phyloP scores from a whole-genome alignment of 441 rosid species.

The Erodium moschatum region DNA sequence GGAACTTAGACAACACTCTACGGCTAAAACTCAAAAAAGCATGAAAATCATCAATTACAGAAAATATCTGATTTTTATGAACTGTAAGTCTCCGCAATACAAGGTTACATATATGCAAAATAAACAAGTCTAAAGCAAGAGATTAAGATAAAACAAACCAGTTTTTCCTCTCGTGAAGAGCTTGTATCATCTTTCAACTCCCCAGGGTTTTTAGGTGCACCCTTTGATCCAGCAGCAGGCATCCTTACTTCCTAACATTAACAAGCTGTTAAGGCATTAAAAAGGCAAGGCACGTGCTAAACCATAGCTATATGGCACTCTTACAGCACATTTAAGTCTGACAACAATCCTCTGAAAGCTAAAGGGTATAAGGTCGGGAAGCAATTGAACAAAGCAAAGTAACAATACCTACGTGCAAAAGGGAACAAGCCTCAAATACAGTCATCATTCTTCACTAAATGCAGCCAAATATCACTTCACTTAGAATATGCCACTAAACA shows the following conservation, averaged over 20 bases:
- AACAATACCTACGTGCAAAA: background rate
- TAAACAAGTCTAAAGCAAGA: slow-evolving; percentile 1
- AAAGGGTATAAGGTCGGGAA: background rate
- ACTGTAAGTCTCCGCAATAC: background rate
- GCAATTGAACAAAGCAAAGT: slow-evolving; percentile 6
- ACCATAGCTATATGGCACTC: background rate
- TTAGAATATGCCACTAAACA: background rate
- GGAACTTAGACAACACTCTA: slow-evolving; percentile 4
- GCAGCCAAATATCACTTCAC: slow-evolving; percentile 6
- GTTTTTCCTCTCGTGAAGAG: slow-evolving; percentile 78
- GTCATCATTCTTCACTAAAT: background rate
- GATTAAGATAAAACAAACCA: slow-evolving; percentile 36
- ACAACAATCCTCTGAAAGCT: background rate
- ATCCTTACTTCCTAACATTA: slow-evolving; percentile 85
- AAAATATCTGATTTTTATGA: background rate
- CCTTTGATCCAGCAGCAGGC: slow-evolving; percentile 97
- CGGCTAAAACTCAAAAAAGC: background rate
- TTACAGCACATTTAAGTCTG: slow-evolving; percentile 4
- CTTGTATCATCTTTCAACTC: slow-evolving; percentile 82
- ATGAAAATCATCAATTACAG: slow-evolving; percentile 5
- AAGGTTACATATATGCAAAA: background rate
- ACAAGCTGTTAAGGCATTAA: slow-evolving; percentile 18
- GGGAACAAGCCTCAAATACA: background rate
- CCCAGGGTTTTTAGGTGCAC: slow-evolving; percentile 53
- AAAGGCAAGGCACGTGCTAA: background rate